Base-by-base conservation (phyloP, 1,139 yeast species). In the Yamadazyma pseudoaaseri region DNA sequence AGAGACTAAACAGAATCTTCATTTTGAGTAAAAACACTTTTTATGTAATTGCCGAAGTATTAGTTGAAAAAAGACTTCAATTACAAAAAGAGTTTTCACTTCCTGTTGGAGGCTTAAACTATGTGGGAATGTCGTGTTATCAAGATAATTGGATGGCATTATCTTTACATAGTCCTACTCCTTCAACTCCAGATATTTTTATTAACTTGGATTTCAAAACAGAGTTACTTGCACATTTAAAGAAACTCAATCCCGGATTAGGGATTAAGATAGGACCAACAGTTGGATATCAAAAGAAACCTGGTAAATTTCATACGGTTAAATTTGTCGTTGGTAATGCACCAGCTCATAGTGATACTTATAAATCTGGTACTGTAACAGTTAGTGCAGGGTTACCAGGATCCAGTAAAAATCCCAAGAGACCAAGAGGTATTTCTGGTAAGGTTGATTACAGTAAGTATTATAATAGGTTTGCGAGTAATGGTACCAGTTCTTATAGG, bases 101-200 rank as follows among this genome's bases (percentile, higher is more conserved):
- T 30, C 76, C 87, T 10, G 65, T 86, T 3, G 60, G 70, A 9
- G 65, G 76, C 6, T 82, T 94, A 37, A 71, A 69, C 27, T 76
- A 76, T 43, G 76, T 87, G 18, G 82, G 81, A 3, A 56, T 92
- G 48, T 84, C 97, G 0, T 76, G 70, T 28, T 66, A 79, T 38
- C 94, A 92, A 46, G 99, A 94, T 59, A 94, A 90, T 50, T 94
- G 99, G 99, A 58, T 90, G 25, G 95, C 95, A 1, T 58, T 92
- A 26, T 80, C 82, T 18, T 62, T 85, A 37, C 65, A 58, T 34
- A 39, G 62, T 1, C 71, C 73, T 2, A 81, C 76, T 3, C 62
- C 76, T 3, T 56, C 75, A 1, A 67, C 68, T 10, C 89, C 97
- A 1, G 99, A 94, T 62, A 72, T 86, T 5, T 76, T 94, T 41